Evolutionary conservation across 352 stramenopile species (phyloP), one percentile per base, ranked within the genome.

Genomic region (Aphanomyces invadans): DNA sequence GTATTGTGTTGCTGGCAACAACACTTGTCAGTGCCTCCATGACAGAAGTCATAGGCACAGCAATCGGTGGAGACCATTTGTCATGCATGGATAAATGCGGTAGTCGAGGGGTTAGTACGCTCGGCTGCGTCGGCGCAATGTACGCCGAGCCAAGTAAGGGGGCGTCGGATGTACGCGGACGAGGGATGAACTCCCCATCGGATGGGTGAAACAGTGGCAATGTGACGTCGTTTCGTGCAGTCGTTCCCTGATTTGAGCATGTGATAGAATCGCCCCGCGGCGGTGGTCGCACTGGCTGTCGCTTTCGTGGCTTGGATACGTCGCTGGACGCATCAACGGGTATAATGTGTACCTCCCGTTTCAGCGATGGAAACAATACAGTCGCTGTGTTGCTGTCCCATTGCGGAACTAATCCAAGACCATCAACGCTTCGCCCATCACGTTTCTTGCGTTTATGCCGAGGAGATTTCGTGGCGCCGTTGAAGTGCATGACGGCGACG

Each of bases 331-430:
- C 9, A 17, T 45, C 38, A 45, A 17, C 17, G 21, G 19, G 2
- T 28, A 21, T 54, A 28, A 17, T 54, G 9, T 21, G 46, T 28
- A 54, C 46, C 25, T 54, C 17, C 9, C 19, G 12, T 7, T 54
- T 29, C 28, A 54, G 25, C 19, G 53, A 48, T 25, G 53, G 53
- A 19, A 62, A 62, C 19, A 48, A 25, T 3, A 62, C 31, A 2
- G n/a, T 48, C 2, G 53, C 2, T n/a, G 36, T n/a, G 25, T 17
- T 28, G 19, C 25, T 19, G 28, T 48, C 36, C 53, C 53, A 62
- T 7, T 62, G 53, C n/a, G 31, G 53, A 12, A 62, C 53, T 17
- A 62, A 25, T 15, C 53, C 53, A 4, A 62, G 53, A 3, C 53
- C 53, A 44, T 62, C 53, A 15, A 33, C 53, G 21, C 53, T 17